phyloP scores from a whole-genome alignment of 768 basidiomycete species.

The Lactarius psammicola region DNA sequence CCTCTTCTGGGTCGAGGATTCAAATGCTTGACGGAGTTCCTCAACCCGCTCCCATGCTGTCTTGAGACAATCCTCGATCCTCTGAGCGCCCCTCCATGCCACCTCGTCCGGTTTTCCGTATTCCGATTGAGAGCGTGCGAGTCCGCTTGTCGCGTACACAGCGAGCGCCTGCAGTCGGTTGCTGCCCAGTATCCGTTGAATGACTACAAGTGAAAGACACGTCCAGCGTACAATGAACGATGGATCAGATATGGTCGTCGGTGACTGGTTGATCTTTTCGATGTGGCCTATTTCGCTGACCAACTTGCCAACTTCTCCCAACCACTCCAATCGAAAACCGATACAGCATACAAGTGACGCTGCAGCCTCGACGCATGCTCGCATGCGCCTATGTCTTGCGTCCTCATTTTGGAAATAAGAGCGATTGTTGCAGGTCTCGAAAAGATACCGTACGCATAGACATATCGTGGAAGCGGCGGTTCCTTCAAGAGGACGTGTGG shows the following conservation, averaged over 20 bases:
- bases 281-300: constrained; percentile 5
- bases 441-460: background rate
- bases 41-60: background rate
- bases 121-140: background rate
- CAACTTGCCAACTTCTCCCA: background rate
- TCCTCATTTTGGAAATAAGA: background rate
- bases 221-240: constrained; percentile 7
- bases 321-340: background rate
- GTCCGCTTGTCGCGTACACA: background rate
- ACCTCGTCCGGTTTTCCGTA: background rate
- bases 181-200: background rate
- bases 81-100: background rate
- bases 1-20: background rate
- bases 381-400: constrained; percentile 2
- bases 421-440: constrained; percentile 5
- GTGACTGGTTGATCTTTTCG: background rate
- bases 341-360: constrained; percentile 1
- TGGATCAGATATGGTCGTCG: background rate
- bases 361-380: background rate
- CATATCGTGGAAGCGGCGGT: background rate
- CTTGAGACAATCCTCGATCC: background rate
- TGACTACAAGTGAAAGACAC: constrained; percentile 8
- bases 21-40: constrained; percentile 4
- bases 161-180: background rate
- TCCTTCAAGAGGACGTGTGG: background rate